Evolutionary conservation across 2,329 filamentous ascomycete species (phyloP).

Genomic region (Penicillium sp.): DNA sequence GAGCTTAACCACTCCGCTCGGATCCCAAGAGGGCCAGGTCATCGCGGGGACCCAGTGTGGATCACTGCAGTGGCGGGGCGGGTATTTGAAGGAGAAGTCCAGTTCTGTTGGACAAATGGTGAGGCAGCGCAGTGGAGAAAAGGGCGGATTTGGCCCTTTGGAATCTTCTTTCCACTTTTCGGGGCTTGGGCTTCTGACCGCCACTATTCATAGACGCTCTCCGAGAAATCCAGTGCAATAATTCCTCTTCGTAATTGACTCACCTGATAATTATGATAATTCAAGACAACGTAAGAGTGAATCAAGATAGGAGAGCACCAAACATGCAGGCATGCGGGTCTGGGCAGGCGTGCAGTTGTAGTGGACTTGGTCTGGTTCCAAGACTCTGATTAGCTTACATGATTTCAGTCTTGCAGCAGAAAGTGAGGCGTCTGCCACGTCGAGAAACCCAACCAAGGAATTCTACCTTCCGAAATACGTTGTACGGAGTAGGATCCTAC

Average conservation of each 20-base stretch:
- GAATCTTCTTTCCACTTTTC: background rate
- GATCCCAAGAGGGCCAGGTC: conserved; percentile 22
- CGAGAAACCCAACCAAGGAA: background rate
- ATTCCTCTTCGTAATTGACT: background rate
- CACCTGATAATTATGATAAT: background rate
- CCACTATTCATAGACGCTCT: conserved; percentile 8
- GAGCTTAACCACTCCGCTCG: conserved; percentile 14
- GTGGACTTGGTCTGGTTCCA: conserved; percentile 1
- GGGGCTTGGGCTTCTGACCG: conserved; percentile 20
- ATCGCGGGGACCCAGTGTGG: conserved; percentile 22
- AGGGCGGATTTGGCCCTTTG: background rate
- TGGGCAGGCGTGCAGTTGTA: conserved; percentile 16
- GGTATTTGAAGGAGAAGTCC: background rate
- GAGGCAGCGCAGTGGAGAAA: conserved; percentile 2
- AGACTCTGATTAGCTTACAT: conserved; percentile 10
- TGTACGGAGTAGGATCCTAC: background rate
- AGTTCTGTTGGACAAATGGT: conserved; percentile 11
- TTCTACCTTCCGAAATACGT: background rate
- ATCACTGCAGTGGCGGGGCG: conserved; percentile 3
- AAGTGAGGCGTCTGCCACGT: conserved; percentile 23
- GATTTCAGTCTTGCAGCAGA: conserved; percentile 6
- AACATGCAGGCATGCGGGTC: background rate
- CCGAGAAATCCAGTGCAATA: background rate
- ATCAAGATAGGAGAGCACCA: background rate
- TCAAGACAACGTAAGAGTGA: too few relatives aligned